Evolutionary conservation across 2,329 filamentous ascomycete genomes (phyloP).

Genomic region (Cordyceps fumosorosea): DNA sequence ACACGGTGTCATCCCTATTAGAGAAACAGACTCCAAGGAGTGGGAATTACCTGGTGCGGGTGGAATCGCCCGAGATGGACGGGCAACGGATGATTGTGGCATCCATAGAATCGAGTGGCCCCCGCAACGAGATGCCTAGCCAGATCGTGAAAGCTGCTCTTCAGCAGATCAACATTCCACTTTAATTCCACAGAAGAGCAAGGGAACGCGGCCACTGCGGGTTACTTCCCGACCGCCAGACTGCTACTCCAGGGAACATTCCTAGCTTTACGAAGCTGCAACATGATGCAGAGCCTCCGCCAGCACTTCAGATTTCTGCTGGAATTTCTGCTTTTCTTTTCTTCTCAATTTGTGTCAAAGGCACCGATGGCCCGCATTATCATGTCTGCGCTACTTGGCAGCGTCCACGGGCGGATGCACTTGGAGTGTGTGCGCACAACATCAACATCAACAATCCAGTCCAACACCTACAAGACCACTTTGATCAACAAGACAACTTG

Average conservation of each 20-base stretch:
- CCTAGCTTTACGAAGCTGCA: background rate
- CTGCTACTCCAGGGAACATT: background rate
- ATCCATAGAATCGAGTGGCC: slow-evolving; percentile 1
- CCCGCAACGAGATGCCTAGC: background rate
- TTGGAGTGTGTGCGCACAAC: background rate
- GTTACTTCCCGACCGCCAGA: background rate
- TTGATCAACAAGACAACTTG: no score
- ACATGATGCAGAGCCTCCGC: background rate
- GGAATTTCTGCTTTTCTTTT: background rate
- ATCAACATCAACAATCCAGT: background rate
- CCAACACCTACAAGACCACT: no score
- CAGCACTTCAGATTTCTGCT: background rate
- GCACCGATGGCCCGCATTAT: background rate
- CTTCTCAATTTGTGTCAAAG: background rate
- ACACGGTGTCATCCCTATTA: background rate
- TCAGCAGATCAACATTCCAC: background rate
- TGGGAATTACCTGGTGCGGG: background rate
- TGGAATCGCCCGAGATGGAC: background rate
- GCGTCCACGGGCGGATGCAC: background rate
- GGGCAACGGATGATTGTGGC: background rate
- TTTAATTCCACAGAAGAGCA: background rate
- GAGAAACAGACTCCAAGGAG: background rate
- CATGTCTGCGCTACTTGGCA: background rate
- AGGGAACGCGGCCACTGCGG: background rate
- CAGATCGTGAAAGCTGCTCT: background rate